A percentile compares a stretch with the other conserved stretches of the same genome.
phyloP scores from a whole-genome alignment of 352 stramenopile genomes.

The Detonula confervacea region DNA sequence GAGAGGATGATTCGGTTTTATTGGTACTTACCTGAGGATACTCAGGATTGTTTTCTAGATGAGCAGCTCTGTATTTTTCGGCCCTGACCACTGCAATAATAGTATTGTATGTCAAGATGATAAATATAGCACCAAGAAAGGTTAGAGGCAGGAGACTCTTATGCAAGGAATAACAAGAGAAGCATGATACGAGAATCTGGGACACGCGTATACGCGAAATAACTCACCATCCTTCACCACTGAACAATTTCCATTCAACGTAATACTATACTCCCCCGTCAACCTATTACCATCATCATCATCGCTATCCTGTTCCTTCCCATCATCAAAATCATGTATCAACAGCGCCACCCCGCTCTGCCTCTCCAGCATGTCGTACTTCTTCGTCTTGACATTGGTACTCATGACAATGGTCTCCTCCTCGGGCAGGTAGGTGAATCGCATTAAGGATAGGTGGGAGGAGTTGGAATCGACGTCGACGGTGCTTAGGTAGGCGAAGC shows the following conservation, averaged over 20 bases:
- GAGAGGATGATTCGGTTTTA: not conserved
- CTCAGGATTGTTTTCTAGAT: slow-evolving; percentile 66
- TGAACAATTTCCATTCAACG: slow-evolving; percentile 61
- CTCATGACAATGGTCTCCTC: slow-evolving; percentile 58
- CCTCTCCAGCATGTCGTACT: slow-evolving; percentile 64
- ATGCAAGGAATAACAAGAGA: no score
- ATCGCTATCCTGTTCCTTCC: not conserved
- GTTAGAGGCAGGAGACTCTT: no score
- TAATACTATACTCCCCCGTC: slow-evolving; percentile 61
- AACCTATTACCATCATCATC: not conserved
- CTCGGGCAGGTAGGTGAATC: slow-evolving; percentile 67
- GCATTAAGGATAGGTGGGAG: slow-evolving; percentile 66
- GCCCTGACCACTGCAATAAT: slow-evolving; percentile 22
- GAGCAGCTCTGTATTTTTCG: slow-evolving; percentile 50
- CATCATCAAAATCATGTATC: slow-evolving; percentile 73
- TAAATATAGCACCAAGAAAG: no score
- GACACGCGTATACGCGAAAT: no score
- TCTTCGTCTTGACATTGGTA: slow-evolving; percentile 69
- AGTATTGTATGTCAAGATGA: no score
- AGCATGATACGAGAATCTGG: no score
- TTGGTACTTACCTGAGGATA: slow-evolving; percentile 55
- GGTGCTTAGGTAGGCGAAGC: slow-evolving; percentile 67
- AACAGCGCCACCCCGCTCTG: slow-evolving; percentile 64
- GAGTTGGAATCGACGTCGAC: slow-evolving; percentile 39
- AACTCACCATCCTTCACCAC: slow-evolving; percentile 48